phyloP scores from a whole-genome alignment of 2,329 filamentous ascomycete genomes.

The Colletotrichum graminicola region DNA sequence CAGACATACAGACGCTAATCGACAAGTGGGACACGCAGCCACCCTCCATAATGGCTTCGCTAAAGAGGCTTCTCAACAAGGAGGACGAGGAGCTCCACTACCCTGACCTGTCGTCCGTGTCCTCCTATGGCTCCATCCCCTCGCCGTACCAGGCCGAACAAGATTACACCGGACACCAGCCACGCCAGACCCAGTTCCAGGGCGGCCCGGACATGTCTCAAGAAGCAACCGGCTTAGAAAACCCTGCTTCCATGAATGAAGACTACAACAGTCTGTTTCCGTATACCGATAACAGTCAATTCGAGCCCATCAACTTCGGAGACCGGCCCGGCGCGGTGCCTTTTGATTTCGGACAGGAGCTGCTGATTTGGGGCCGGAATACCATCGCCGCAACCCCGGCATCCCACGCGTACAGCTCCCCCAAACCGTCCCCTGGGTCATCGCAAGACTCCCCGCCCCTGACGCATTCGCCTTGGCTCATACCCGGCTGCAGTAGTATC shows the following conservation, averaged over 20 bases:
- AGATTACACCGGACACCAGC: constrained; percentile 22
- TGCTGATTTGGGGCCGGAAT: constrained; percentile 17
- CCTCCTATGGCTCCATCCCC: constrained; percentile 32
- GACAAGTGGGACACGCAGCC: not conserved
- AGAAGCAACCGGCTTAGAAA: constrained; percentile 4
- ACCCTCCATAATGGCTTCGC: constrained; percentile 24
- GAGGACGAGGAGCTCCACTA: constrained; percentile 35
- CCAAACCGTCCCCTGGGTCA: constrained; percentile 18
- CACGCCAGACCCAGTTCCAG: constrained; percentile 27
- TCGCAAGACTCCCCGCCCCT: constrained; percentile 25
- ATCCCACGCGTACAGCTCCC: constrained; percentile 8
- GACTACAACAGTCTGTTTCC: constrained; percentile 10
- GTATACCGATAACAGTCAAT: not conserved
- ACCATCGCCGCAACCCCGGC: not conserved
- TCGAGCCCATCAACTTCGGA: constrained; percentile 16
- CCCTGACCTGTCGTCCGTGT: constrained; percentile 26
- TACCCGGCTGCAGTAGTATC: constrained; percentile 15
- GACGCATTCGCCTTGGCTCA: constrained; percentile 28
- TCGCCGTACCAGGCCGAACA: constrained; percentile 34
- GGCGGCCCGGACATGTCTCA: not conserved
- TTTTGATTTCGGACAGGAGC: not conserved
- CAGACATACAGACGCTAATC: constrained; percentile 4
- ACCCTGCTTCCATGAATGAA: not conserved
- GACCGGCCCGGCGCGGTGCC: not conserved
- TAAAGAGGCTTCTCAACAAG: constrained; percentile 41